Conservation (phyloP, 2,329 filamentous ascomycete genomes). For the Alternaria ethzedia region DNA sequence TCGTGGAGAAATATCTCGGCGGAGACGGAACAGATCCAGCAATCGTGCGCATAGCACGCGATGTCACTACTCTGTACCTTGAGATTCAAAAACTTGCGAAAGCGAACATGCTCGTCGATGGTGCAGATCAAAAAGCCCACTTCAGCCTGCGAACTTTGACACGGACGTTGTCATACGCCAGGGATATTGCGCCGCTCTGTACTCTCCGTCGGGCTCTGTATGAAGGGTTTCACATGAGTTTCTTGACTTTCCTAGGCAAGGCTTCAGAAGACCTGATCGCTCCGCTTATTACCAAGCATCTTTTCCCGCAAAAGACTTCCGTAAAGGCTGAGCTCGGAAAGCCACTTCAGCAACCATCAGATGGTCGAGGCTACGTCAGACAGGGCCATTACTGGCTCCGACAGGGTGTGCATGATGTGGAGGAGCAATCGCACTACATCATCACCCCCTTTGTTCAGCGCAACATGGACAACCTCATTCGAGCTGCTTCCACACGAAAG, state of each 20-base stretch:
- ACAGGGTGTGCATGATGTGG: slow-evolving; percentile 69
- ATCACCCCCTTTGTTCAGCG: slow-evolving; percentile 94
- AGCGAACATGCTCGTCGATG: slow-evolving; percentile 87
- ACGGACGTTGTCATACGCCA: slow-evolving; percentile 85
- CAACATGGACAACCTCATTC: slow-evolving; percentile 91
- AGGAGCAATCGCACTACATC: slow-evolving; percentile 88
- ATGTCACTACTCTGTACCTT: slow-evolving; percentile 86
- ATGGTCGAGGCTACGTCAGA: slow-evolving; percentile 79
- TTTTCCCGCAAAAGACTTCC: slow-evolving; percentile 75
- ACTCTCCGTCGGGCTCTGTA: slow-evolving; percentile 84
- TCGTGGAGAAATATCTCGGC: slow-evolving; percentile 88
- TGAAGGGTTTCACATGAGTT: slow-evolving; percentile 98
- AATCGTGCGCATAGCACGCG: slow-evolving; percentile 71
- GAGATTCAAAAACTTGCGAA: slow-evolving; percentile 83
- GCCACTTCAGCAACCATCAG: slow-evolving; percentile 76
- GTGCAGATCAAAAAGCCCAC: slow-evolving; percentile 93
- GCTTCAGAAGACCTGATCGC: slow-evolving; percentile 80
- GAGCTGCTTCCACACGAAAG: slow-evolving; percentile 87
- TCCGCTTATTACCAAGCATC: slow-evolving; percentile 79
- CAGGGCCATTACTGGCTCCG: slow-evolving; percentile 93
- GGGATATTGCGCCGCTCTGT: slow-evolving; percentile 82
- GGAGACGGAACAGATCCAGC: slow-evolving; percentile 71
- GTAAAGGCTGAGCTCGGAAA: slow-evolving; percentile 76
- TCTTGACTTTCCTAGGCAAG: slow-evolving; percentile 84
- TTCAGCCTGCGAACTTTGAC: slow-evolving; percentile 96